Evolutionary conservation across 768 basidiomycete species (phyloP).

Genomic region (Auricularia sp.): DNA sequence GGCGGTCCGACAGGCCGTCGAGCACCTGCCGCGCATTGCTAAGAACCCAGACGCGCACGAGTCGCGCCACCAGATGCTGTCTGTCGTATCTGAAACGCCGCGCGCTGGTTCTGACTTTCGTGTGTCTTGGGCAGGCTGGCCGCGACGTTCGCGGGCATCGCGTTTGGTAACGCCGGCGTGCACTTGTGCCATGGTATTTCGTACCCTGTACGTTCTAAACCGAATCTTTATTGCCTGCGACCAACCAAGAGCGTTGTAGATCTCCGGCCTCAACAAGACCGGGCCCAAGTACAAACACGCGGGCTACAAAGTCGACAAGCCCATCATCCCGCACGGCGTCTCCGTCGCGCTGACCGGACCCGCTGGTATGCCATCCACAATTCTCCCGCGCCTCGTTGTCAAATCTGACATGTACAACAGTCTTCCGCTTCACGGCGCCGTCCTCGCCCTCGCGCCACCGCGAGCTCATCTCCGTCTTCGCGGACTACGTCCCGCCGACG

Average conservation of each 20-base stretch:
- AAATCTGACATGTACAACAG: slow-evolving; percentile 23
- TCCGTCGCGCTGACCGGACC: slow-evolving; percentile 86
- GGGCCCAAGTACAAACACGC: slow-evolving; percentile 88
- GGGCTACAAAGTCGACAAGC: slow-evolving; percentile 74
- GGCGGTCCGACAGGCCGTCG: slow-evolving; percentile 79
- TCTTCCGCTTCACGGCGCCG: slow-evolving; percentile 93
- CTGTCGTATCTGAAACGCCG: not conserved
- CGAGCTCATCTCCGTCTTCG: slow-evolving; percentile 79
- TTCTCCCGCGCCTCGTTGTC: slow-evolving; percentile 6
- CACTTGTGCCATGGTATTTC: slow-evolving; percentile 87
- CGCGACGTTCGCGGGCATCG: slow-evolving; percentile 89
- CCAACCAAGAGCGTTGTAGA: slow-evolving; percentile 31
- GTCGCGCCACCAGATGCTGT: slow-evolving; percentile 89
- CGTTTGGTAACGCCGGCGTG: slow-evolving; percentile 89
- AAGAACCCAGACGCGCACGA: slow-evolving; percentile 70
- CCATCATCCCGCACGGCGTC: slow-evolving; percentile 90
- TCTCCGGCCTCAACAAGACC: slow-evolving; percentile 89
- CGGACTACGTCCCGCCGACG: slow-evolving; percentile 34
- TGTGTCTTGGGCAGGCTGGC: slow-evolving; percentile 49
- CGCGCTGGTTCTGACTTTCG: not conserved
- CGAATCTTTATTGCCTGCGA: not conserved
- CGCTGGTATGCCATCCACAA: slow-evolving; percentile 39
- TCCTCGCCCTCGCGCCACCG: slow-evolving; percentile 88
- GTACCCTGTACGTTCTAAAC: slow-evolving; percentile 50
- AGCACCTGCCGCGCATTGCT: slow-evolving; percentile 79